A percentile compares a stretch with the other conserved stretches of the same genome.
Evolutionary conservation across 306 rosid species (phyloP).

Genomic region (Inga oerstediana): DNA sequence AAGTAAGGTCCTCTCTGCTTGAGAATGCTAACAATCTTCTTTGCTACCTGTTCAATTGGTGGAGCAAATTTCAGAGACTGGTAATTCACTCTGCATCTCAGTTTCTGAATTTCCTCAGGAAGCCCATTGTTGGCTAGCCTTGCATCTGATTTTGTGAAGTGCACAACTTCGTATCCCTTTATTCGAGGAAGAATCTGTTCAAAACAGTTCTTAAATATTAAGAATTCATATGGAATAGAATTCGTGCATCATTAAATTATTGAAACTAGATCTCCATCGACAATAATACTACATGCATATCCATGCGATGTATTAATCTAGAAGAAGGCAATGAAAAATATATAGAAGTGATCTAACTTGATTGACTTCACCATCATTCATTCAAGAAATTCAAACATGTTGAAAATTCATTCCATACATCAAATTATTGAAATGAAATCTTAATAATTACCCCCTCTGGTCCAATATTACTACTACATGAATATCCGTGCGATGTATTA

Average conservation of each 20-base stretch:
- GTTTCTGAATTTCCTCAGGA: slow-evolving; percentile 68
- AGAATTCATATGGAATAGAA: background rate
- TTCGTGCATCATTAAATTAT: background rate
- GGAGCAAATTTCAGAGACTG: slow-evolving; percentile 66
- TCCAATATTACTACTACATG: background rate
- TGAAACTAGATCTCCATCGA: background rate
- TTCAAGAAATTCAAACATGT: background rate
- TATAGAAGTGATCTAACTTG: background rate
- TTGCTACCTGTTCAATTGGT: slow-evolving; percentile 55
- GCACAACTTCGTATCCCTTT: slow-evolving; percentile 56
- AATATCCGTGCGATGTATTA: background rate
- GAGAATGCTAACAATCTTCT: slow-evolving; percentile 59
- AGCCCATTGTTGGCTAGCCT: slow-evolving; percentile 71
- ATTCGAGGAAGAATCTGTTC: slow-evolving; percentile 71
- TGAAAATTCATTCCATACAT: background rate
- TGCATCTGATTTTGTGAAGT: slow-evolving; percentile 76
- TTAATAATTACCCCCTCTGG: too few relatives aligned
- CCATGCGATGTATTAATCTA: background rate
- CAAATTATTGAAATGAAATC: background rate
- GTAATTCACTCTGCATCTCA: slow-evolving; percentile 71
- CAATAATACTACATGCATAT: background rate
- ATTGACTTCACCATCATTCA: background rate
- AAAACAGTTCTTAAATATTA: background rate
- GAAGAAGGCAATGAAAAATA: background rate
- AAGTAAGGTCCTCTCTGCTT: slow-evolving; percentile 72